Evolutionary conservation across 768 basidiomycete species (phyloP).

Genomic region (Trametes maxima): DNA sequence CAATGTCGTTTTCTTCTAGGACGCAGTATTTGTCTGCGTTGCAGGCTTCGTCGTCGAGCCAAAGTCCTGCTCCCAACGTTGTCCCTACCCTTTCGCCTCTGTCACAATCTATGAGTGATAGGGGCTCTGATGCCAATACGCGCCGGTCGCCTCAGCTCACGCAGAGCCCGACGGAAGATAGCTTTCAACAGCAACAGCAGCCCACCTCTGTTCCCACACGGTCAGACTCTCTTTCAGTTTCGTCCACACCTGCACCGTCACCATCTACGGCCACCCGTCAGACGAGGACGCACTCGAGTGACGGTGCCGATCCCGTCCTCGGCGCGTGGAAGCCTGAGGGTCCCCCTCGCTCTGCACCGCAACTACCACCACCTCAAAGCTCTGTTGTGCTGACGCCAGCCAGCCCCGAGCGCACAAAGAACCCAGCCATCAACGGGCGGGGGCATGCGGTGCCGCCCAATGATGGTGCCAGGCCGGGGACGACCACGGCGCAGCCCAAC

Average conservation of each 20-base stretch:
- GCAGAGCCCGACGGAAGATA: slow-evolving; percentile 18
- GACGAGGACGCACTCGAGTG: background rate
- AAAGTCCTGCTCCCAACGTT: background rate
- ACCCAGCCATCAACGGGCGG: slow-evolving; percentile 5
- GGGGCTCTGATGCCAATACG: slow-evolving; percentile 5
- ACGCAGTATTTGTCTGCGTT: background rate
- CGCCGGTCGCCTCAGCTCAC: slow-evolving; percentile 8
- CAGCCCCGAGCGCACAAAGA: slow-evolving; percentile 10
- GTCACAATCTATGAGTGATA: slow-evolving; percentile 1
- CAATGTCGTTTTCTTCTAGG: background rate
- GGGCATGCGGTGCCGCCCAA: background rate
- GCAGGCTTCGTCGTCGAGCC: slow-evolving; percentile 2
- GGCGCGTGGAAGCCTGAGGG: slow-evolving; percentile 15
- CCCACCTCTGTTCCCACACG: slow-evolving; percentile 10
- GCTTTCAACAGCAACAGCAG: background rate
- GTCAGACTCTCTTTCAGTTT: slow-evolving; percentile 36
- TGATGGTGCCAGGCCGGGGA: background rate
- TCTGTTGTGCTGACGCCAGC: slow-evolving; percentile 20
- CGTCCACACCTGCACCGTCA: slow-evolving; percentile 30
- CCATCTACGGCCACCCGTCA: slow-evolving; percentile 19
- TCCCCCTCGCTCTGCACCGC: slow-evolving; percentile 1
- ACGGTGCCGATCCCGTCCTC: slow-evolving; percentile 16
- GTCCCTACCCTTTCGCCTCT: slow-evolving; percentile 19
- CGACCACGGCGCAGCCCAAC: background rate
- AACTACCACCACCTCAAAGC: slow-evolving; percentile 2